Conservation (phyloP, 1,284 basidiomycete genomes). For the Earliella scabrosa region DNA sequence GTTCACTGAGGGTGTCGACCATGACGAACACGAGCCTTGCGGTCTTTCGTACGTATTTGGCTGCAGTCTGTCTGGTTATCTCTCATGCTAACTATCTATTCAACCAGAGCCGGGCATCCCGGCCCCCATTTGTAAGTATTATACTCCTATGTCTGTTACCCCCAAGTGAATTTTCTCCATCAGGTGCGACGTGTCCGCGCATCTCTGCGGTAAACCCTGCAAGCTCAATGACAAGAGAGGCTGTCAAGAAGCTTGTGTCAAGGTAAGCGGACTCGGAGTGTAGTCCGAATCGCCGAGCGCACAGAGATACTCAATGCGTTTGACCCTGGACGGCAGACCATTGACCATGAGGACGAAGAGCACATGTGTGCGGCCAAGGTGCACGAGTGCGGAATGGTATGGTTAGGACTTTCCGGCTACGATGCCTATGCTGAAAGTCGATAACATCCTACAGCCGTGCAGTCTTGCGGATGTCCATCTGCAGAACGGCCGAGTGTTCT, state of each 20-base stretch:
- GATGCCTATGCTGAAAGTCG: background rate
- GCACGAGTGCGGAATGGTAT: slow-evolving; percentile 61
- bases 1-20: slow-evolving; percentile 41
- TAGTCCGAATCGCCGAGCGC: too few relatives aligned
- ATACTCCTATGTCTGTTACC: too few relatives aligned
- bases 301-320: background rate
- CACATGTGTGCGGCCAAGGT: slow-evolving; percentile 56
- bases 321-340: slow-evolving; percentile 35
- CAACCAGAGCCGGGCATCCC: slow-evolving; percentile 55
- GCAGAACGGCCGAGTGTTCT: slow-evolving; percentile 37
- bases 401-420: too few relatives aligned
- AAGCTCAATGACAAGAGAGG: slow-evolving; percentile 46
- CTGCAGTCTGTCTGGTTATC: too few relatives aligned
- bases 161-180: too few relatives aligned
- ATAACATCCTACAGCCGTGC: slow-evolving; percentile 45
- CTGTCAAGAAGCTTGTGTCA: slow-evolving; percentile 52
- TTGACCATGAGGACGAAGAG: slow-evolving; percentile 47
- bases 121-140: slow-evolving; percentile 29
- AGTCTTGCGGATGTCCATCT: slow-evolving; percentile 40
- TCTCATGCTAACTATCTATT: background rate
- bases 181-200: slow-evolving; percentile 52
- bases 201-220: slow-evolving; percentile 57
- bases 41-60: slow-evolving; percentile 45
- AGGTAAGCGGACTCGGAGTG: slow-evolving; percentile 38
- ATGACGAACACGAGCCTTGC: slow-evolving; percentile 38